Base-by-base conservation (phyloP, 1,284 basidiomycete species). In the Nidula niveotomentosa region DNA sequence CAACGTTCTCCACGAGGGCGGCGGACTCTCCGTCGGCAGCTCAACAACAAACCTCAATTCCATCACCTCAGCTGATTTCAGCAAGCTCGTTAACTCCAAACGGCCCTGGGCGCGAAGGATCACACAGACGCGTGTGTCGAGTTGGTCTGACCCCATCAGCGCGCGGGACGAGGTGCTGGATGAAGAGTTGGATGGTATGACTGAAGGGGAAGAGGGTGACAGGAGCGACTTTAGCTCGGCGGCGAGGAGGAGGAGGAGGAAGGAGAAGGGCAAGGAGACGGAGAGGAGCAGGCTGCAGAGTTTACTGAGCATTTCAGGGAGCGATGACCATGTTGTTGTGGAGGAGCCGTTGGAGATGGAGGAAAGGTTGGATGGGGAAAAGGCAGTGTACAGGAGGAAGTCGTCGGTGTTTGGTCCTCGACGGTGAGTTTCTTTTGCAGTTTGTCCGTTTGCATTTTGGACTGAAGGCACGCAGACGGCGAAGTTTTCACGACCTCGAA, bases 401-500 rank as follows among this genome's bases (percentile, higher is more conserved):
- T 43, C 45, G 43, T 35, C 41, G 48, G 48, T 52, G 48, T 53
- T 49, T 49, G 56, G 67, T 48, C 53, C 60, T 10, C 54, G 51
- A 33, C 60, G 68, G 68, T 68, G 10, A 41, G 59, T 57, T 18
- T 12, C 44, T 35, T 15, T 30, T 13, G 41, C 6, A 13, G 23
- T 8, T 4, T 50, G 17, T 17, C 18, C 57, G 52, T 15, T 35
- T 34, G 18, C 39, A 37, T 54, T 45, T 23, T 51, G 47, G 36
- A 12, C 51, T 56, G 47, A 54, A 49, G 30, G 8, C 36, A 41
- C 50, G n/a, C 55, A 78, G 81, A 56, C 78, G 87, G 43, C 74
- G 85, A 49, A 88, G 86, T 60, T 88, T 86, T 60, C 83, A 86
- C 57, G 84, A 85, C 66, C 62, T 81, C 1, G 62, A 69, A 18